Evolutionary conservation across 192 early-diverging fungal genomes (phyloP), one percentile per base, ranked within the genome.

Genomic region (Umbelopsis isabellina): DNA sequence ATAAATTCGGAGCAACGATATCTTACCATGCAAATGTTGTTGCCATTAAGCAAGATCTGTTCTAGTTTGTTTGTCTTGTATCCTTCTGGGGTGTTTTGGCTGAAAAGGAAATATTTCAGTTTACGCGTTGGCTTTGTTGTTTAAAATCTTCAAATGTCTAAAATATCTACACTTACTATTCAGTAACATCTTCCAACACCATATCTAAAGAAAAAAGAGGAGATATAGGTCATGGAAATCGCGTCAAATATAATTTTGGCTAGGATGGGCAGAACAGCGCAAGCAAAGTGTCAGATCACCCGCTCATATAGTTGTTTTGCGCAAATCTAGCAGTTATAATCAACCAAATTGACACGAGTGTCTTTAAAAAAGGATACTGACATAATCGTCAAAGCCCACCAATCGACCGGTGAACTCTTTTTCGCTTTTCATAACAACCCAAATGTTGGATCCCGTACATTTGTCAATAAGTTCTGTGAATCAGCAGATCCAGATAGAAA

Each of bases 351-450:
- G 37, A 41, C 37, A 52, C 22, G 25, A 30, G 27, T 52, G 51
- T 12, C 16, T 58, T 30, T 61, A 22, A 67, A 69, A 79, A 67
- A 73, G 71, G 71, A 66, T 82, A 90, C 87, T 98, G 72, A 98
- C 96, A 84, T 90, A 99, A 81, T 99, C 97, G 75, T 99, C 97
- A 80, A 99, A 99, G n/a, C 95, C 95, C 4, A 95, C 83, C 67
- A 99, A 84, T 18, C 93, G 97, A 10, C 97, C 97, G 20, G 90
- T 89, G 77, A 99, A 99, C 82, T 99, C 97, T 83, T 94, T 96
- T 70, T 98, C 94, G 20, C 87, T 86, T 84, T 98, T 98, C 95
- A 99, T 96, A 49, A 97, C 79, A 1, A 99, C 96, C 96, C 95
- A 97, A 69, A 99, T 96, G 72, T 90, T 87, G 67, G 94, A 96